Evolutionary conservation across 345 rosid genomes (phyloP), one percentile per base, ranked within the genome.

Genomic region (Murraya koenigii): DNA sequence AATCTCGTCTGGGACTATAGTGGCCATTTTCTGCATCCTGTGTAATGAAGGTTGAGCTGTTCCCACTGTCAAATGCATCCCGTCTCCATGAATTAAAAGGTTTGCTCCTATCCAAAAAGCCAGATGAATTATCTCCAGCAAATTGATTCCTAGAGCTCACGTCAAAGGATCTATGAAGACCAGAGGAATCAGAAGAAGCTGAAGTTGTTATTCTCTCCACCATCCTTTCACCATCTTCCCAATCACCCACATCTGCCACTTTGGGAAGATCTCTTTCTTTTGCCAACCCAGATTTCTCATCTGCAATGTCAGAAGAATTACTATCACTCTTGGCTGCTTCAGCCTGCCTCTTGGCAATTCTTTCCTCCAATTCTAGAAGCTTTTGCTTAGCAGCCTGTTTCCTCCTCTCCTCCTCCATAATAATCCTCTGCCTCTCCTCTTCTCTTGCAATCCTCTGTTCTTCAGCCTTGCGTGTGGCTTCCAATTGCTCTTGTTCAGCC

Each of bases 381-480:
- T 94, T 96, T 73, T 91, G 95, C 83, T 91, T 94, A 26, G 99
- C 98, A 83, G 97, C 97, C 75, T 91, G 97, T 79, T 91, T 92
- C 83, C 99, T 90, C 85, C 99, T 91, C 84, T 96, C 99, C 80
- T 94, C 98, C 85, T 96, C 99, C 92, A 94, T 82, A 75, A 84
- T 28, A 69, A 91, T 80, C 87, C 89, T 90, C 25, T 64, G 86
- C 77, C 87, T 96, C 87, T 94, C 99, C 85, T 96, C 99, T 83
- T 96, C 99, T 80, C 95, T 94, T 52, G 89, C 92, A 81, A 89
- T 86, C 79, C 97, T 90, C 84, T 86, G 90, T 82, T 94, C 97
- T 76, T 96, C 98, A 66, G 86, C 95, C 87, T 79, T 92, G 72
- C 79, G 88, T n/a, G 89, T 78, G 73, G 93, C 87, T 81, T 92